Percentiles rank a stretch among this genome's conserved stretches.
Evolutionary conservation across 2,329 filamentous ascomycete genomes (phyloP).

Genomic region (Aspergillus bombycis): DNA sequence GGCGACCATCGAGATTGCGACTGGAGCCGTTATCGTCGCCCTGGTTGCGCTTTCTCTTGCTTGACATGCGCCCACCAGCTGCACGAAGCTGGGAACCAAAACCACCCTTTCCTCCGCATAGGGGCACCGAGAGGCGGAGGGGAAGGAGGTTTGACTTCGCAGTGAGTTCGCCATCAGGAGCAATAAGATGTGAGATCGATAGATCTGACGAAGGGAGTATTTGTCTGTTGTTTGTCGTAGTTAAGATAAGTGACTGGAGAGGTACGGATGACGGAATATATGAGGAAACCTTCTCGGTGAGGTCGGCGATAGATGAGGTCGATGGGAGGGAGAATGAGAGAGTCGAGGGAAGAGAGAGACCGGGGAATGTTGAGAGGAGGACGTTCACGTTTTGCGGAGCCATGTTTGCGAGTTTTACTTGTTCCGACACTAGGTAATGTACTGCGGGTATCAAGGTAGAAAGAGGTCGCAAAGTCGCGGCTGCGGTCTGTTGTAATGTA

Average conservation of each 20-base stretch:
- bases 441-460: not conserved
- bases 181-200: conserved; percentile 65
- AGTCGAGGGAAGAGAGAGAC: conserved; percentile 80
- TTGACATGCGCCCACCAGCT: conserved; percentile 96
- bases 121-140: conserved; percentile 74
- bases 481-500: not conserved
- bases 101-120: conserved; percentile 94
- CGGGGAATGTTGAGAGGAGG: conserved; percentile 80
- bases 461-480: not conserved
- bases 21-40: conserved; percentile 87
- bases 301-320: conserved; percentile 66
- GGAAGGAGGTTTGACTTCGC: conserved; percentile 72
- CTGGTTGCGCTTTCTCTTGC: conserved; percentile 82
- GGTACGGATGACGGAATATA: conserved; percentile 61
- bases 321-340: conserved; percentile 73
- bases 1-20: conserved; percentile 87
- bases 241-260: conserved; percentile 69
- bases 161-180: conserved; percentile 36
- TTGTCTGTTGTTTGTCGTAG: conserved; percentile 77
- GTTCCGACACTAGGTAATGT: not conserved
- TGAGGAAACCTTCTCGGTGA: conserved; percentile 64
- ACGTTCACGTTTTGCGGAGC: conserved; percentile 69
- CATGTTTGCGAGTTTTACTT: conserved; percentile 49
- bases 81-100: conserved; percentile 97
- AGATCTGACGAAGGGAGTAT: conserved; percentile 57